Base-by-base conservation (phyloP, 2,329 filamentous ascomycete genomes). In the Aureobasidium melanogenum region DNA sequence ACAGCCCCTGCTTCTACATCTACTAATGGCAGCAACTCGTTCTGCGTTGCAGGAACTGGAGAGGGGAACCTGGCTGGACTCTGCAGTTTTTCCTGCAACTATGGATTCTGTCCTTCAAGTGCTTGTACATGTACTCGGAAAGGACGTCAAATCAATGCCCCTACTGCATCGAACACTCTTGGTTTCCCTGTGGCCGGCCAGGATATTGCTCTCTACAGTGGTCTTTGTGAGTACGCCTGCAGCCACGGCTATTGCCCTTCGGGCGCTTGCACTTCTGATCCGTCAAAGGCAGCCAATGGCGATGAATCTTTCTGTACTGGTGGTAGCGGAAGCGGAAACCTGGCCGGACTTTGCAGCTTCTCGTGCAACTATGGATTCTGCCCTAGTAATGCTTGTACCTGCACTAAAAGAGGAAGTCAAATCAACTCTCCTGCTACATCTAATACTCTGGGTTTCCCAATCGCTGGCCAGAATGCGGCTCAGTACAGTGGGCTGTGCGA, bases 341-440 rank as follows among this genome's bases (percentile, higher is more conserved):
- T 51, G 6, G 48, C 48, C 10, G 48, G 48, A 15, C 48, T 51
- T 38, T 51, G 48, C 48, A 51, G 48, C 15, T 51, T 51, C 19
- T 51, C 48, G 15, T 51, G 48, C 48, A 51, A 51, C 19, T 51
- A 51, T 26, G 48, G 48, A 26, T 51, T 51, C 48, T 51, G 48
- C 32, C 48, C 48, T 9, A 51, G 48, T 19, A 51, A 51, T 26
- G 48, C 48, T 38, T 51, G 48, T 9, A 36, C 32, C 36, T 51
- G 48, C 32, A 51, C 48, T 5, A 12, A 17, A 17, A 51, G 7
- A 38, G 48, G 48, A 26, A n/a, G 32, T 10, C 48, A 38, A 22
- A 51, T 38, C 14, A 38, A 38, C 5, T 12, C 48, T 34, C 48
- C 48, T 8, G 32, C 48, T 36, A 7, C 30, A 5, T 51, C 48